Percentiles rank a stretch among this genome's conserved stretches.
Conservation (phyloP, 352 stramenopile species). For the Phytophthora nicotianae region DNA sequence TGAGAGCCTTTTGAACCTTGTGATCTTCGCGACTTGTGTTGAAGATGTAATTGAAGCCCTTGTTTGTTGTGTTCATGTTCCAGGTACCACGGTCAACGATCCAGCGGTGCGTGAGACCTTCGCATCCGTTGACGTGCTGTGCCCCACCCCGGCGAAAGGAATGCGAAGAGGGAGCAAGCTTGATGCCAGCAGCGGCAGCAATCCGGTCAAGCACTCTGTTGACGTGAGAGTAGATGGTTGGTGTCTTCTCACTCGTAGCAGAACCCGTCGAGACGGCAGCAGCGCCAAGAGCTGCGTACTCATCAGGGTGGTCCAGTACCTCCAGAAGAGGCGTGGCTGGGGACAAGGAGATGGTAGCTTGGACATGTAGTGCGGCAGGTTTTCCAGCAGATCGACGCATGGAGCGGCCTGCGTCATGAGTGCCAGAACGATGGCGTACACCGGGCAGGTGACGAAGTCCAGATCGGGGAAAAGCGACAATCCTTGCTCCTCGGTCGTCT, state of each 20-base stretch:
- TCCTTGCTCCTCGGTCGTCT: no score
- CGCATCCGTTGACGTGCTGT: background rate
- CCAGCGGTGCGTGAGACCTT: background rate
- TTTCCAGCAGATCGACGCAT: background rate
- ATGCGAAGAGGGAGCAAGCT: background rate
- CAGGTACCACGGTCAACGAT: conserved; percentile 12
- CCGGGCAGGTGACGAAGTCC: no score
- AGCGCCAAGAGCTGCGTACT: no score
- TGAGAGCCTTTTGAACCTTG: conserved; percentile 15
- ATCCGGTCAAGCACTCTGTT: no score
- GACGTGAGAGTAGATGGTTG: no score
- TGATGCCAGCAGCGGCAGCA: no score
- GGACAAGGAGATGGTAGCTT: background rate
- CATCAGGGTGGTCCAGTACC: no score
- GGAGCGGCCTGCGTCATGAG: background rate
- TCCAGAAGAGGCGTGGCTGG: background rate
- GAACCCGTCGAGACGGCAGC: no score
- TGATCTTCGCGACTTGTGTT: conserved; percentile 17
- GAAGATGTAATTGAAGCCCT: conserved; percentile 20
- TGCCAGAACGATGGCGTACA: no score
- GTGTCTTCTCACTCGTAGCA: no score
- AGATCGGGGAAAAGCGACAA: no score
- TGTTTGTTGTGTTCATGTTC: conserved; percentile 29
- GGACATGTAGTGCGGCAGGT: background rate
- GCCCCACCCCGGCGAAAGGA: background rate